Percentiles rank a stretch among this genome's conserved stretches.
Evolutionary conservation across 1,139 yeast genomes (phyloP).

Genomic region (Nakaseomyces bracarensis): DNA sequence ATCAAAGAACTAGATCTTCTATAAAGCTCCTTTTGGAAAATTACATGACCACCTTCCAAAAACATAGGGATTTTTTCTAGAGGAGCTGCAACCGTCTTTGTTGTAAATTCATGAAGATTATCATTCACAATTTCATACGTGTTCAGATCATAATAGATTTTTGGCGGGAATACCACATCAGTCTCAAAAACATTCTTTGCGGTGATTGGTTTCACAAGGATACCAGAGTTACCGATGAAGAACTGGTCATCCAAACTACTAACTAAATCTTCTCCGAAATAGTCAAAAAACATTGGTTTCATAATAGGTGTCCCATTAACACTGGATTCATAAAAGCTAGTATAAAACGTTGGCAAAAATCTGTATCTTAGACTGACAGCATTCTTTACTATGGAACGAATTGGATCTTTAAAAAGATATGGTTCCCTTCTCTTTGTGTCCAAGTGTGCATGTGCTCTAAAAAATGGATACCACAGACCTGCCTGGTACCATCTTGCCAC

Average conservation of each 20-base stretch:
- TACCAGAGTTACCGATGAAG: slow-evolving; percentile 62
- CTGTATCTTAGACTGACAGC: slow-evolving; percentile 67
- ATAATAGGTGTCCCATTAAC: slow-evolving; percentile 60
- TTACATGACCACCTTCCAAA: slow-evolving; percentile 69
- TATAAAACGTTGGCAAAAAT: slow-evolving; percentile 71
- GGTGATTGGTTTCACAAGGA: slow-evolving; percentile 77
- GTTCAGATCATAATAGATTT: slow-evolving; percentile 50
- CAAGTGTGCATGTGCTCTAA: slow-evolving; percentile 93
- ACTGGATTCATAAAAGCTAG: slow-evolving; percentile 64
- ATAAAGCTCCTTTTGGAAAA: slow-evolving; percentile 59
- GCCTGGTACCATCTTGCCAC: slow-evolving; percentile 91
- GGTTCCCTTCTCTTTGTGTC: slow-evolving; percentile 92
- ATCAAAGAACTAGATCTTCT: slow-evolving; percentile 75
- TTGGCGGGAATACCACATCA: slow-evolving; percentile 56
- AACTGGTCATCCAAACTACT: slow-evolving; percentile 76
- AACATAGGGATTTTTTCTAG: slow-evolving; percentile 63
- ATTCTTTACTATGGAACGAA: slow-evolving; percentile 56
- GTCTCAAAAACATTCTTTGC: slow-evolving; percentile 42
- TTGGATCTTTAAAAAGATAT: slow-evolving; percentile 73
- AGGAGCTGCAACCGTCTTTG: slow-evolving; percentile 37
- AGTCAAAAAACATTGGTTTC: slow-evolving; percentile 64
- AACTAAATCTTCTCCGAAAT: slow-evolving; percentile 41
- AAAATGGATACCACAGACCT: slow-evolving; percentile 93
- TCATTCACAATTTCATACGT: slow-evolving; percentile 37
- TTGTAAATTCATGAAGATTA: slow-evolving; percentile 29